Evolutionary conservation across 192 early-diverging fungal genomes (phyloP), one percentile per base, ranked within the genome.

Genomic region (Backusella luteola): DNA sequence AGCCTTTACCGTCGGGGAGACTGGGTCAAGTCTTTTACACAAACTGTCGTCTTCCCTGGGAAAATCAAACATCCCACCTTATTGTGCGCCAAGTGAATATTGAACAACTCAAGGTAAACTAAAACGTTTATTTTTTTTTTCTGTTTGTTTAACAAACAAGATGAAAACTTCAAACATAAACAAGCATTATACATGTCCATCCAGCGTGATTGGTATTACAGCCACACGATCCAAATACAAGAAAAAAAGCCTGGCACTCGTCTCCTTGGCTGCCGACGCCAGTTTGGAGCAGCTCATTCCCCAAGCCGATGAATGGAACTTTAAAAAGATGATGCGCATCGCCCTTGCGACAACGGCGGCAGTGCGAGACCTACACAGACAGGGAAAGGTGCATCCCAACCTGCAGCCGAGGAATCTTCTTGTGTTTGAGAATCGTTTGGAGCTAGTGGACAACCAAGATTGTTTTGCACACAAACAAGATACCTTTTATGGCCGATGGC

Each of bases 281-380:
- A 69, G 68, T 21, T 38, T 69, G 12, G 68, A 69, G 7, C 68
- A 69, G 23, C 38, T 69, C 14, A 69, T 69, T 41, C 68, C 68
- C 21, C 68, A 69, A 41, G 68, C 38, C 3, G 68, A 69, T 38
- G 35, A 69, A 23, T 69, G 34, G 35, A 69, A 3, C 19, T 41
- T 69, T 41, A 35, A 69, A 69, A 69, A 69, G 8, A 69, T 69
- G 3, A 41, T 35, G 19, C 34, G 68, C n/a, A 41, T 41, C 21
- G 34, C 68, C 12, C 21, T 69, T 19, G 11, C 38, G 4, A 35
- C 21, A 23, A 12, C 35, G 14, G 34, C 68, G 12, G 17, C 68
- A 9, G 68, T 69, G 21, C 7, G 36, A 23, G 68, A 69, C n/a
- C 21, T 69, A 11, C 56, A 63, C 3, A 7, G 26, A 63, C 34